Evolutionary conservation across 2,329 filamentous ascomycete genomes (phyloP), one percentile per base, ranked within the genome.

Genomic region (Calonectria hawksworthii): DNA sequence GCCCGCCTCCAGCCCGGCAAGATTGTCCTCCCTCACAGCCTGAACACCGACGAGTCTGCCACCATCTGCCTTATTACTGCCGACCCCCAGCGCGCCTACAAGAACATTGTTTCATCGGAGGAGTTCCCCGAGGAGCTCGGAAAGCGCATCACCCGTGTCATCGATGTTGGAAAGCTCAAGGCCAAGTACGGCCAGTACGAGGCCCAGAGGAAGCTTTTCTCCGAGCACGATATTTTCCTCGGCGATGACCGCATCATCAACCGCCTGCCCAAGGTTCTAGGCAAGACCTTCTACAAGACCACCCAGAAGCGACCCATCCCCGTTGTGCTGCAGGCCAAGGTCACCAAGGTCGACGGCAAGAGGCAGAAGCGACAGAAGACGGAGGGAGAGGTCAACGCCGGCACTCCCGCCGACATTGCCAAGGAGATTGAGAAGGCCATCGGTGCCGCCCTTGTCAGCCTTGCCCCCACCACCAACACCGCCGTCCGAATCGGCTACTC

Each of bases 211-310:
- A 95, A 97, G 85, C 91, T 99, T 44, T 91, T 94, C 76, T 88
- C 92, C 56, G 95, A 98, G 85, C 95, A 98, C 85, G 97, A 99
- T 84, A 88, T 99, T 72, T 99, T 99, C 88, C 90, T 99, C 72
- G 96, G 94, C 68, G 97, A 99, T 84, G 95, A 98, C 83, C 91
- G 97, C 64, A 94, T 99, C 80, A 89, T 93, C 82, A 93, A 91
- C 83, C 87, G 89, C 34, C 90, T 99, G 74, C 95, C 96, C 72
- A 91, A 92, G 77, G 88, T 93, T 3, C 92, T 99, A 16, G 97
- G 96, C 80, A 99, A 98, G 88, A 94, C 94, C 2, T 99, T 99
- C 85, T 99, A 97, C 91, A 94, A 96, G 88, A 90, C 88, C 72
- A 95, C 93, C 4, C 86, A 87, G 77, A 99, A 99, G 90, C 91